These are phyloP conservation scores for Penicillium salamii DNA, from an alignment of 495 filamentous ascomycete genomes.

Conservation along the genomic window DNA sequence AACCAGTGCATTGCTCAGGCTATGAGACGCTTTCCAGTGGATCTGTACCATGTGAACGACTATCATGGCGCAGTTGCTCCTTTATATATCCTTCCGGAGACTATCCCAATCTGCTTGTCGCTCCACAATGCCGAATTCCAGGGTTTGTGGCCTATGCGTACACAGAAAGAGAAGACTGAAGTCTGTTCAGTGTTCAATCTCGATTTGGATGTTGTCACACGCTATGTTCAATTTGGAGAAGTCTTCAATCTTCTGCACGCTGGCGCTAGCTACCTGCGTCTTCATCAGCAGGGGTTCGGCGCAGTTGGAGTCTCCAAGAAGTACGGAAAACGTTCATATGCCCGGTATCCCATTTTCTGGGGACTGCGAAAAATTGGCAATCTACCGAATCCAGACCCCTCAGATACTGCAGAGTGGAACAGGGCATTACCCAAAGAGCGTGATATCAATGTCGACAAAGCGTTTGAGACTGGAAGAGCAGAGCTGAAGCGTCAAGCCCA, in stretches of 20 bases:
- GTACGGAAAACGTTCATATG: slow-evolving; percentile 72
- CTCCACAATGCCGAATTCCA: slow-evolving; percentile 74
- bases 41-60: slow-evolving; percentile 80
- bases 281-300: slow-evolving; percentile 73
- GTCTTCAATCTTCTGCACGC: slow-evolving; percentile 73
- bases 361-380: slow-evolving; percentile 67
- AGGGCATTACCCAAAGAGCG: slow-evolving; percentile 50
- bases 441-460: slow-evolving; percentile 53
- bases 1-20: slow-evolving; percentile 68
- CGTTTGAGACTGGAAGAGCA: slow-evolving; percentile 54
- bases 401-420: slow-evolving; percentile 68
- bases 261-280: slow-evolving; percentile 67
- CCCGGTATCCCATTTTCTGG: slow-evolving; percentile 78
- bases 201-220: slow-evolving; percentile 38
- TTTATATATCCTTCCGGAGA: slow-evolving; percentile 65
- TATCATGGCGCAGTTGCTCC: slow-evolving; percentile 75
- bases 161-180: slow-evolving; percentile 61
- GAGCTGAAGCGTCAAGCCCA: slow-evolving; percentile 67
- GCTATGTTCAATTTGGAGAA: slow-evolving; percentile 60
- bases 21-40: slow-evolving; percentile 57
- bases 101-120: slow-evolving; percentile 46
- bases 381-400: slow-evolving; percentile 73
- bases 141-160: slow-evolving; percentile 72
- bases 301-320: slow-evolving; percentile 73
- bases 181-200: slow-evolving; percentile 70